Base-by-base conservation (phyloP, 140 eudicot genomes). In the Anethum foeniculum region DNA sequence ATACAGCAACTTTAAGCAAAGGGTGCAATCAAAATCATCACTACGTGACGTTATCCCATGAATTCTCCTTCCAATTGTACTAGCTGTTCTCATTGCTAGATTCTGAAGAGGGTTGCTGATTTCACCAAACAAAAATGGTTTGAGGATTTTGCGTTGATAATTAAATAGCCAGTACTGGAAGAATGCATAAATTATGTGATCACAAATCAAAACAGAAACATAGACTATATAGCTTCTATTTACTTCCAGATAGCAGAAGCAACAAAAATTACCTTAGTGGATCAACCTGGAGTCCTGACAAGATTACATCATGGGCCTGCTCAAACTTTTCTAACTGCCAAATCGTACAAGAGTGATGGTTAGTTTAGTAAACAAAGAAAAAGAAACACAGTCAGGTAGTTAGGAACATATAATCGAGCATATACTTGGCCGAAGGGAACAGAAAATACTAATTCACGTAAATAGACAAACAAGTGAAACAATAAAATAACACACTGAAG, bases 11-110 rank as follows among this genome's bases (percentile, higher is more conserved):
- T 92, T 95, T 80, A 95, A 85, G 86, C 99, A 95, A 81, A 95
- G 86, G 75, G 97, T 95, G 86, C 99, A 95, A 82, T 95, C 99
- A 85, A 92, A 95, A 82, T 95, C 99, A 88, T 92, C 99, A 16
- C 89, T 89, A 6, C 92, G 95, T 60, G 85, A 90, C 15, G 92
- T 84, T 80, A 64, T 86, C 48, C 87, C 88, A 52, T 82, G 86
- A 81, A 32, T 84, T 84, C 92, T 88, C 76, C 83, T 87, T 71
- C 84, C 87, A 76, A 84, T 48, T 48, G 83, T 75, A 78, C 83
- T 82, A 65, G 82, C 25, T 76, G 83, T 86, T 30, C 83, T 78
- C 80, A 65, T 89, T 82, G 88, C 89, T 78, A 95, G 81, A 69
- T 82, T 89, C 80, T 71, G 84, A 80, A 95, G 88, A 82, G 93